phyloP scores from a whole-genome alignment of 1,284 basidiomycete genomes.

The Pseudozyma tsukubaensis region DNA sequence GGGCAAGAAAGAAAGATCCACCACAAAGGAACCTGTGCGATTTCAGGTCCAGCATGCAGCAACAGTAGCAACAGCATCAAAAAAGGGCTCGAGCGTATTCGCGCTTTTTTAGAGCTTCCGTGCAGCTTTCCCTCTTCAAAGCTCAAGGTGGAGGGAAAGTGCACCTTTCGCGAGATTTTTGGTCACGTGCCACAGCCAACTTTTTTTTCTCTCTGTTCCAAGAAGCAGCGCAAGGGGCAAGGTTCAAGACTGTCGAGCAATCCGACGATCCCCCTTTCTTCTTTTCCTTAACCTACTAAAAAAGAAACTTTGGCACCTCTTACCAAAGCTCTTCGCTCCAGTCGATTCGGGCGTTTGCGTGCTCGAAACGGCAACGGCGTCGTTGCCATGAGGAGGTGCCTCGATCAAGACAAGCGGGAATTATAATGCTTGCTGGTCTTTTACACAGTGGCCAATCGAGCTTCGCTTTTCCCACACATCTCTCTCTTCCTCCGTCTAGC shows the following conservation, averaged over 20 bases:
- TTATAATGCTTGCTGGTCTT: constrained; percentile 53
- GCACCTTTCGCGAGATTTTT: not conserved
- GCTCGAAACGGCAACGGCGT: constrained; percentile 40
- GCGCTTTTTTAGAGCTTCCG: not conserved
- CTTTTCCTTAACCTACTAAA: constrained; percentile 52
- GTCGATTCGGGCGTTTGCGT: constrained; percentile 48
- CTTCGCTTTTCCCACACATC: constrained; percentile 55
- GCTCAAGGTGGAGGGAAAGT: constrained; percentile 1
- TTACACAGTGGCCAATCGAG: constrained; percentile 36
- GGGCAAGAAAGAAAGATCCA: no score
- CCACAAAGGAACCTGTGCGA: no score
- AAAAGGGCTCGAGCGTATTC: constrained; percentile 2
- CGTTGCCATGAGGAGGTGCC: constrained; percentile 49
- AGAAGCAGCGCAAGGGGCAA: constrained; percentile 2
- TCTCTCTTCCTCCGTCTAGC: not conserved
- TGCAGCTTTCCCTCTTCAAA: not conserved
- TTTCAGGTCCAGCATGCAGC: no score
- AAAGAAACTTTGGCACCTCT: constrained; percentile 50
- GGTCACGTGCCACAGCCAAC: not conserved
- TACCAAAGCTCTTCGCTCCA: constrained; percentile 49
- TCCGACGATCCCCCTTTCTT: constrained; percentile 14
- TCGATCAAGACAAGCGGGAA: constrained; percentile 36
- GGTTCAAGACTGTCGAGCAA: constrained; percentile 3
- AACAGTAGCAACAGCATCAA: no score
- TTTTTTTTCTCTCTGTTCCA: not conserved